A percentile compares a stretch with the other conserved stretches of the same genome.
phyloP scores from a whole-genome alignment of 2,329 filamentous ascomycete genomes.

The Talaromyces sp. region DNA sequence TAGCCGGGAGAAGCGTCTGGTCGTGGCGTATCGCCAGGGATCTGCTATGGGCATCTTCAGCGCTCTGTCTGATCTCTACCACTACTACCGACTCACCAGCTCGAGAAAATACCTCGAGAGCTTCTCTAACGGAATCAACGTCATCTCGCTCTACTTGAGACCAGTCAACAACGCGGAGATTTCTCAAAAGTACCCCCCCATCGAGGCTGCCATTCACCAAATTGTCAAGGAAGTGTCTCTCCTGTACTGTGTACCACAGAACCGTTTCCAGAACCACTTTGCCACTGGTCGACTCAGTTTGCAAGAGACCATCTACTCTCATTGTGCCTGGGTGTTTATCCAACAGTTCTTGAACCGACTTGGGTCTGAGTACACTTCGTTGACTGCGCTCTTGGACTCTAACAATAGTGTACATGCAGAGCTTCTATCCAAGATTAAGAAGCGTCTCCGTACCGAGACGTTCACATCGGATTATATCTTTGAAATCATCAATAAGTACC shows the following conservation, averaged over 20 bases:
- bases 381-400: conserved; percentile 74
- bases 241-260: conserved; percentile 95
- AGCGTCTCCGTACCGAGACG: conserved; percentile 88
- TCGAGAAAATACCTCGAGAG: conserved; percentile 98
- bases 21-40: conserved; percentile 90
- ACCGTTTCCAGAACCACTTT: conserved; percentile 90
- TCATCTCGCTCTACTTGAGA: conserved; percentile 92
- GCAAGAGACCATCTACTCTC: conserved; percentile 95
- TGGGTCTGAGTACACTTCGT: conserved; percentile 83
- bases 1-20: conserved; percentile 85
- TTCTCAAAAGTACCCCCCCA: conserved; percentile 64
- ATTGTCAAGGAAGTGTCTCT: conserved; percentile 98
- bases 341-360: conserved; percentile 97
- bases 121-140: conserved; percentile 96
- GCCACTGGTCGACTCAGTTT: conserved; percentile 80
- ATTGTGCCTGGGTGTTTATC: conserved; percentile 96
- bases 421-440: conserved; percentile 90
- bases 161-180: conserved; percentile 62
- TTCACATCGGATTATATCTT: conserved; percentile 98
- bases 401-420: conserved; percentile 83
- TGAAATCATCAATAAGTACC: conserved; percentile 92
- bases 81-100: conserved; percentile 96
- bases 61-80: conserved; percentile 90
- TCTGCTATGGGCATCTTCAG: conserved; percentile 93
- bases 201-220: conserved; percentile 94